Base-by-base conservation (phyloP, 2,329 filamentous ascomycete species). In the Fusarium pilosicola region DNA sequence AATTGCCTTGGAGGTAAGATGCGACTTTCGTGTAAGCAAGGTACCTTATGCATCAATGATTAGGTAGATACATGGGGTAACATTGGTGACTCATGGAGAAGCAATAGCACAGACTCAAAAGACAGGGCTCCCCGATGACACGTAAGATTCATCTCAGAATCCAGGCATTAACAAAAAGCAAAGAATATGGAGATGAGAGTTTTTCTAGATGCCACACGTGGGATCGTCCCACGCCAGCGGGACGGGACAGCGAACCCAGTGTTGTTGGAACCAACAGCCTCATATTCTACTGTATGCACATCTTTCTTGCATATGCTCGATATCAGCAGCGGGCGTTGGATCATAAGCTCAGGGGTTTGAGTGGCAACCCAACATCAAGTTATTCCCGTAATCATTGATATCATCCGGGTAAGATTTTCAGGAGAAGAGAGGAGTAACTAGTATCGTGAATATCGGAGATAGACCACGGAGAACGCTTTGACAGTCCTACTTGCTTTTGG, bases 121-220 rank as follows among this genome's bases (percentile, higher is more conserved):
- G 36, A 46, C 39, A 69, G 41, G 66, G n/a, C 32, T 41, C 39
- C 34, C 41, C 24, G 20, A 46, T 65, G 67, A 70, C 67, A 65
- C 67, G 65, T 70, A 70, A 38, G 39, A 48, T 58, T 42, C 28
- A 42, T 54, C 68, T 32, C 38, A 44, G 42, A 59, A 54, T 38
- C 42, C 26, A 45, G 38, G 49, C 36, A n/a, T 36, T 38, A 26
- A 39, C 13, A 48, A 48, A 24, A 68, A 54, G 39, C 51, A 65
- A 68, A 71, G 64, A 61, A 38, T 59, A 64, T 68, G 45, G 51
- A 54, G 49, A 68, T 55, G 41, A 28, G 30, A 52, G 42, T 39
- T 74, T 63, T 55, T 63, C 32, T 24, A 55, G 46, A 71, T 71
- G 71, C 54, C 39, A 59, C 71, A 72, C 71, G 71, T 74, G 71